Base-by-base conservation (phyloP, 768 basidiomycete genomes). In the Collybia sp. region DNA sequence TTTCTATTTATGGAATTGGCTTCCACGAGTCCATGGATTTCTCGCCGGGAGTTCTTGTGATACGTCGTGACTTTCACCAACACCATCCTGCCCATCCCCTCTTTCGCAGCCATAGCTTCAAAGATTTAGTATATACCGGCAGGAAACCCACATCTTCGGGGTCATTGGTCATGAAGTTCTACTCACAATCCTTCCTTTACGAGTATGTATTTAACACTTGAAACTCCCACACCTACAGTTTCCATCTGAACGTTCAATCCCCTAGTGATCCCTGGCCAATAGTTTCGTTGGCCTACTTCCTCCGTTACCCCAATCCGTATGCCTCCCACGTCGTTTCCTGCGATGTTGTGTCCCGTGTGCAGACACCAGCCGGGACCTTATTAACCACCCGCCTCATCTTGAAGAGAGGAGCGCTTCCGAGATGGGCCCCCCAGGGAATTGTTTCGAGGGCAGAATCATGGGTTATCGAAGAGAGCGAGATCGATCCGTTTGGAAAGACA, bases 221-320 rank as follows among this genome's bases (percentile, higher is more conserved):
- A 31, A 5, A 19, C 40, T 45, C 19, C 19, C 30, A 6, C 18
- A 25, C 31, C 43, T 30, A 42, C 43, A 41, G 41, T 52, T 25
- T 30, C n/a, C 44, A 30, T 47, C 38, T 56, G 56, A 16, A 61
- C 55, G 39, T 45, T 48, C 12, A 42, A 19, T 50, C 12, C 12
- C 6, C 56, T n/a, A 93, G 93, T 75, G 91, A 96, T 79, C 81
- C 93, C 64, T 93, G 94, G 82, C 76, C 89, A 47, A 94, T 89
- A 54, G 89, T 95, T 48, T 83, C 94, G 15, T 75, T 95, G 52
- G 94, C 94, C 11, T 96, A 88, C 73, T 94, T 94, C 62, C 72
- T 96, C 48, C 87, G 94, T 52, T 98, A 96, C 66, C 94, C 94
- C 3, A 97, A 96, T 62, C 93, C 94, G 41, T 92, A 91, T 58